A percentile compares a stretch with the other conserved stretches of the same genome.
Conservation (phyloP, 495 filamentous ascomycete genomes). For the Jackrogersella minutella region DNA sequence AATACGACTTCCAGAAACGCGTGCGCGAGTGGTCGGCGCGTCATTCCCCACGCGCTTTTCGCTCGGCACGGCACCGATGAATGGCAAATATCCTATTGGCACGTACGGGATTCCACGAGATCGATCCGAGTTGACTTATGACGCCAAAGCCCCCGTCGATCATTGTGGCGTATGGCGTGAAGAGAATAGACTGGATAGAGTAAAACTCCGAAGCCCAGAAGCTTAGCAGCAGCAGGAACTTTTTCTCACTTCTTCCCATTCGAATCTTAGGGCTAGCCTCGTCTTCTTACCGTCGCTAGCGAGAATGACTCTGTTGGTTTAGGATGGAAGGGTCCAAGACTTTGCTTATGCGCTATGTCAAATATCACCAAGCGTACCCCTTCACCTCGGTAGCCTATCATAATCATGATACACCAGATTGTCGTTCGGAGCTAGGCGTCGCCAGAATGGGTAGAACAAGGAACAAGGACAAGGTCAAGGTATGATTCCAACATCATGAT, state of each 20-base stretch:
- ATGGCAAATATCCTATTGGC: conserved; percentile 35
- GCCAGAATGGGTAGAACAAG: conserved; percentile 7
- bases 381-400: conserved; percentile 27
- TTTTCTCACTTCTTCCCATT: too few species aligned
- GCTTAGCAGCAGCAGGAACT: too few species aligned
- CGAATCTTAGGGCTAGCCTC: conserved; percentile 31
- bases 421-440: conserved; percentile 18
- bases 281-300: background rate
- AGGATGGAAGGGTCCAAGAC: conserved; percentile 4
- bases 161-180: conserved; percentile 32
- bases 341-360: background rate
- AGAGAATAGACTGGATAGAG: background rate
- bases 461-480: conserved; percentile 8
- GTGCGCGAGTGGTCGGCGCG: conserved; percentile 32
- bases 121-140: conserved; percentile 25
- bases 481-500: conserved; percentile 15
- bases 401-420: conserved; percentile 14
- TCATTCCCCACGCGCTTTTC: conserved; percentile 27
- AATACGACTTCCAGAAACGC: conserved; percentile 19
- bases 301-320: conserved; percentile 24
- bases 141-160: conserved; percentile 20
- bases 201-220: conserved; percentile 18
- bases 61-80: conserved; percentile 10
- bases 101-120: conserved; percentile 16
- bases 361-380: conserved; percentile 18